Evolutionary conservation across 2,329 filamentous ascomycete species (phyloP).

Genomic region (Aspergillus arachidicola): DNA sequence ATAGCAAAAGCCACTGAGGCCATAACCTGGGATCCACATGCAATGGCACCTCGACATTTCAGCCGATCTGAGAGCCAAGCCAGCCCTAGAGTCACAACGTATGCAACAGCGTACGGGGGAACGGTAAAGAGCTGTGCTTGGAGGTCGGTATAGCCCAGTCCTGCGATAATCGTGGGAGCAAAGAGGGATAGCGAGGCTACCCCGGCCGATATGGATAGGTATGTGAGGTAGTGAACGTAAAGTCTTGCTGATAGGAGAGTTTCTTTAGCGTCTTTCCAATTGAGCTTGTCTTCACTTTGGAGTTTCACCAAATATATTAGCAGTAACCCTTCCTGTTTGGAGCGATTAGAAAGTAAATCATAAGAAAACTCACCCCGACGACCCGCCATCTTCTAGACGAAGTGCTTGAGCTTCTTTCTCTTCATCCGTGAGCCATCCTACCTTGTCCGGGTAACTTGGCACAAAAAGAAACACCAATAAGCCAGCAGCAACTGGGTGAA

Average conservation of each 20-base stretch:
- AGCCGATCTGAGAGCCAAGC: constrained; percentile 10
- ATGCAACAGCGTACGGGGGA: constrained; percentile 20
- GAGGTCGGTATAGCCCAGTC: constrained; percentile 21
- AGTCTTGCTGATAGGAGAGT: constrained; percentile 1
- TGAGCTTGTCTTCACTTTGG: constrained; percentile 4
- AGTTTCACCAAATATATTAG: too few relatives aligned
- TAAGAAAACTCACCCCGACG: too few relatives aligned
- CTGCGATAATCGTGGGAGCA: constrained; percentile 25
- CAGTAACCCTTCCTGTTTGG: too few relatives aligned
- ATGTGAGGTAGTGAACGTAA: constrained; percentile 9
- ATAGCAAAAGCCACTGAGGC: not conserved
- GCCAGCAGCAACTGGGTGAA: not conserved
- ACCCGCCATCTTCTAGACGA: not conserved
- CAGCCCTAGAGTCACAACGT: constrained; percentile 15
- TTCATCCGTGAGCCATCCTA: constrained; percentile 17
- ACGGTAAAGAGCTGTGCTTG: constrained; percentile 24
- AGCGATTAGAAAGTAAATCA: too few relatives aligned
- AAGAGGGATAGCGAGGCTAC: constrained; percentile 36
- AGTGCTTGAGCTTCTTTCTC: constrained; percentile 12
- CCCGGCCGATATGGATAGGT: constrained; percentile 3
- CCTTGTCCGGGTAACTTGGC: constrained; percentile 24
- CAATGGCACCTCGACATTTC: constrained; percentile 1
- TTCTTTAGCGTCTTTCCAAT: constrained; percentile 10
- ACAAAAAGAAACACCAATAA: constrained; percentile 18
- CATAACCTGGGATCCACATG: not conserved